phyloP scores from a whole-genome alignment of 768 basidiomycete genomes.

The Asterophora parasitica region DNA sequence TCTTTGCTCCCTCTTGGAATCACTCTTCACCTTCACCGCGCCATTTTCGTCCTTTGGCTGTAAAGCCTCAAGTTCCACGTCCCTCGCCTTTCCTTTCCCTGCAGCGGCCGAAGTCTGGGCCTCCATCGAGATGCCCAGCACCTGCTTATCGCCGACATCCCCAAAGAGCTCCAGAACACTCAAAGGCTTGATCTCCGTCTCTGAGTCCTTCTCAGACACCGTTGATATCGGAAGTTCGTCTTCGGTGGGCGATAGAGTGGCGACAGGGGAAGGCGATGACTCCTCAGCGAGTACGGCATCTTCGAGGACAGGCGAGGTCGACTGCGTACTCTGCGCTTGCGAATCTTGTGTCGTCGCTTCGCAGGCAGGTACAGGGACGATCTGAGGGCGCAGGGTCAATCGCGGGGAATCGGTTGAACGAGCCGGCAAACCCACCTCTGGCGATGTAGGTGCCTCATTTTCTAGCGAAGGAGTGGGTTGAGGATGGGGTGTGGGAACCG shows the following conservation, averaged over 20 bases:
- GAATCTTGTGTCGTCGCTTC: constrained; percentile 1
- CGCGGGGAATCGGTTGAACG: not conserved
- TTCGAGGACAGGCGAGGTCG: no score
- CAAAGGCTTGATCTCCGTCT: not conserved
- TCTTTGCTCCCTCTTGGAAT: constrained; percentile 20
- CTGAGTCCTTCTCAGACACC: no score
- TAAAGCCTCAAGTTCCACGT: constrained; percentile 10
- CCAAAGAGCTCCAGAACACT: not conserved
- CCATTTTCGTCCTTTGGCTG: constrained; percentile 16
- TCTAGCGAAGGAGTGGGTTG: not conserved
- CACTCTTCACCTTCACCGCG: constrained; percentile 9
- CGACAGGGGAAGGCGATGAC: not conserved
- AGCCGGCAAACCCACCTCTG: not conserved
- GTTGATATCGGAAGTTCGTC: not conserved
- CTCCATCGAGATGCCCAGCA: constrained; percentile 1
- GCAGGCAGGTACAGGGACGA: not conserved
- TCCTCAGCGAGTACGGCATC: no score
- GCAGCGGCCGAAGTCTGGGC: not conserved
- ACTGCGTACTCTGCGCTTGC: not conserved
- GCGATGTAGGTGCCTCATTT: no score
- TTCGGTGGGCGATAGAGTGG: not conserved
- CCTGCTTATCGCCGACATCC: not conserved
- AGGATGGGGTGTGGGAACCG: not conserved
- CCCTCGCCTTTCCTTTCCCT: not conserved
- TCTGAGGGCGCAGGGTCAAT: not conserved